A percentile compares a stretch with the other conserved stretches of the same genome.
Conservation (phyloP, 2,329 filamentous ascomycete species). For the Pseudofabraea citricarpa region DNA sequence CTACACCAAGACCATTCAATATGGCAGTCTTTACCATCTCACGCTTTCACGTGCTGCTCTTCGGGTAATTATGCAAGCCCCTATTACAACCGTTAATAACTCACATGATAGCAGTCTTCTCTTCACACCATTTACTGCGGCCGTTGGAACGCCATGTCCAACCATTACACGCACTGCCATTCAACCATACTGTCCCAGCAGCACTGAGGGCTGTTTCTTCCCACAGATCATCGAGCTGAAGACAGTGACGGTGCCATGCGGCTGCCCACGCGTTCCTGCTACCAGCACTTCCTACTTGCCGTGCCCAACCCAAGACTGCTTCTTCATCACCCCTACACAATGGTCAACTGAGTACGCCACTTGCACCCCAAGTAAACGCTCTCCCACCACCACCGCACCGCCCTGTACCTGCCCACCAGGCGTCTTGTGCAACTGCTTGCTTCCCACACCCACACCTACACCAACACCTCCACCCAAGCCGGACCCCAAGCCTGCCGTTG, state of each 20-base stretch:
- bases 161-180: slow-evolving; percentile 18
- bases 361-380: neutral
- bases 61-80: no score
- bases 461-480: no score
- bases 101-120: no score
- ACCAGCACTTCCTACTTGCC: slow-evolving; percentile 16
- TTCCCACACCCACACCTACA: neutral
- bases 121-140: neutral
- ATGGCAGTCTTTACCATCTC: neutral
- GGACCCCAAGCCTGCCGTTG: neutral
- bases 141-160: slow-evolving; percentile 10
- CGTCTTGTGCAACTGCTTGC: neutral
- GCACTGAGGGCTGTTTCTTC: slow-evolving; percentile 8
- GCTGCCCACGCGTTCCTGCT: slow-evolving; percentile 18
- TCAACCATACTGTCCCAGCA: slow-evolving; percentile 7
- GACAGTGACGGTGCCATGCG: slow-evolving; percentile 17
- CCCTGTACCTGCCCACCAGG: neutral
- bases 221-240: slow-evolving; percentile 15
- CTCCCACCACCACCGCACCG: neutral
- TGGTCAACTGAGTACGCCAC: neutral
- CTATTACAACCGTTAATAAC: no score
- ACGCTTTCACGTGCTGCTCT: neutral
- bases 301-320: slow-evolving; percentile 11
- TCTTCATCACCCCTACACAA: neutral
- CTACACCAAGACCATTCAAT: neutral